These are phyloP conservation scores for Spatholobus suberectus DNA, from an alignment of 306 rosid genomes.

Conservation along the genomic window DNA sequence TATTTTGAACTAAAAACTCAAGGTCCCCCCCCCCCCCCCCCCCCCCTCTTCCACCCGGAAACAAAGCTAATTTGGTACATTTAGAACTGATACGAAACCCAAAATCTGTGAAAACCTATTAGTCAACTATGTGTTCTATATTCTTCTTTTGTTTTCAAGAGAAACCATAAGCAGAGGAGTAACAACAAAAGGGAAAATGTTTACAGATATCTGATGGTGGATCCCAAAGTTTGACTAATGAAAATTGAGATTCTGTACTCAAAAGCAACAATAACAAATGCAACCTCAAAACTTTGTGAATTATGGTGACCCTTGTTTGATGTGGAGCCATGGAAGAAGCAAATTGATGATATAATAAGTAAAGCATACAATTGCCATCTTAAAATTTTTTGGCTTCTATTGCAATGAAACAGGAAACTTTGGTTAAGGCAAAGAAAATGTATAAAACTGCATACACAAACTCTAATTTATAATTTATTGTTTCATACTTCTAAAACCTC, in stretches of 20 bases:
- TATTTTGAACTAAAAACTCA: slow-evolving; percentile 28
- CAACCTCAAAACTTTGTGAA: neutral
- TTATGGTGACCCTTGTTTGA: neutral
- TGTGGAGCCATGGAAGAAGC: slow-evolving; percentile 6
- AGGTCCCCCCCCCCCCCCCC: neutral
- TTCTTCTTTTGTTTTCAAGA: slow-evolving; percentile 27
- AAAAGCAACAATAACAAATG: neutral
- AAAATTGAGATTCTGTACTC: slow-evolving; percentile 32
- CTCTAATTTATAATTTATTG: slow-evolving; percentile 28
- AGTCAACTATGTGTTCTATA: neutral
- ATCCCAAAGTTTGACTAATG: slow-evolving; percentile 2
- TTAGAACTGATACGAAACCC: neutral
- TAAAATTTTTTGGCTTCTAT: neutral
- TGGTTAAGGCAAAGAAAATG: slow-evolving; percentile 30
- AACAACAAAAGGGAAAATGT: neutral
- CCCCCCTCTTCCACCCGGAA: neutral
- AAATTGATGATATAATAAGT: neutral
- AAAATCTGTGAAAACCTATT: neutral
- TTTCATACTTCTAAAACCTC: slow-evolving; percentile 38
- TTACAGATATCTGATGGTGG: slow-evolving; percentile 1
- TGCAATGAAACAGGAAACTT: slow-evolving; percentile 43
- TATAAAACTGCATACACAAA: slow-evolving; percentile 21
- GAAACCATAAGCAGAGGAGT: neutral
- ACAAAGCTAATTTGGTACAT: neutral
- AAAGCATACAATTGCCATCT: slow-evolving; percentile 7